Percentiles rank a stretch among this genome's conserved stretches.
Evolutionary conservation across 345 rosid genomes (phyloP).

Genomic region (Syzygium aromaticum): DNA sequence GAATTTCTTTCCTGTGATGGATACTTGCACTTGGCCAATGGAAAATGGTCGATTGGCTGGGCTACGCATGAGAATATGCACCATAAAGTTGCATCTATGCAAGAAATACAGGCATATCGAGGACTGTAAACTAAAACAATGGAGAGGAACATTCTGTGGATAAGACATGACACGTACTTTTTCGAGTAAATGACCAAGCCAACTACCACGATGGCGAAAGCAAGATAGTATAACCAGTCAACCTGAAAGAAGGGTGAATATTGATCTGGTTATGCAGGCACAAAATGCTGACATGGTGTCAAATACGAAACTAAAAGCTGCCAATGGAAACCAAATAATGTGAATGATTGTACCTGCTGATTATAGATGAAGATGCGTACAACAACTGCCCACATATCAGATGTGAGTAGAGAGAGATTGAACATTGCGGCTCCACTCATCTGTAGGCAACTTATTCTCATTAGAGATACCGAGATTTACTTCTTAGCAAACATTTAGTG

Average conservation of each 20-base stretch:
- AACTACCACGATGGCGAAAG: slow-evolving; percentile 24
- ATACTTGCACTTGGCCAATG: background rate
- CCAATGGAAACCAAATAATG: background rate
- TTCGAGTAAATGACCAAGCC: slow-evolving; percentile 40
- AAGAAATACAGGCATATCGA: background rate
- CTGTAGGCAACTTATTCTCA: slow-evolving; percentile 10
- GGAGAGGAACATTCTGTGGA: background rate
- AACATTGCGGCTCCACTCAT: slow-evolving; percentile 48
- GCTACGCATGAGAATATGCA: background rate
- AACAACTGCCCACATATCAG: slow-evolving; percentile 58
- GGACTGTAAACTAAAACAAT: background rate
- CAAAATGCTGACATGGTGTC: no score
- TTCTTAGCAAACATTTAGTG: background rate
- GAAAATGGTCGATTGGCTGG: background rate
- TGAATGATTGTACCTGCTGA: slow-evolving; percentile 24
- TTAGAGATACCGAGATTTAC: background rate
- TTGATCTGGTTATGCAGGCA: background rate
- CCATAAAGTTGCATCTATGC: background rate
- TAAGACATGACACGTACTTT: slow-evolving; percentile 9
- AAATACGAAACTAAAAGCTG: background rate
- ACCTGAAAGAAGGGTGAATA: slow-evolving; percentile 22
- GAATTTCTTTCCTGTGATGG: background rate
- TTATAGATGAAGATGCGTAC: slow-evolving; percentile 38
- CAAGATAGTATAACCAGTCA: slow-evolving; percentile 44
- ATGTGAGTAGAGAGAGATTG: slow-evolving; percentile 44